Evolutionary conservation across 306 rosid genomes (phyloP).

Genomic region (Vigna unguiculata): DNA sequence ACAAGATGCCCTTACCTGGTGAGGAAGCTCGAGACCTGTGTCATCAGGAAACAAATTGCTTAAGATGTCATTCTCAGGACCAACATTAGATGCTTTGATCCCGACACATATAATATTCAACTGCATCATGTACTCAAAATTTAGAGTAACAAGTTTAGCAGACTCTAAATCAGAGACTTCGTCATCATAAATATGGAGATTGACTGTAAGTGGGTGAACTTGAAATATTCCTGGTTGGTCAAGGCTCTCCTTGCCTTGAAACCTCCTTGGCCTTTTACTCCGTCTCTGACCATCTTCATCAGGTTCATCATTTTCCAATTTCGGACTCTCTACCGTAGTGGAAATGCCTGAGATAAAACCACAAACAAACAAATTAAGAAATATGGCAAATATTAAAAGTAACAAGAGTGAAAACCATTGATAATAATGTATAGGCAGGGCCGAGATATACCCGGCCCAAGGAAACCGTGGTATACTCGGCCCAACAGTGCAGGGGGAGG

Average conservation of each 20-base stretch:
- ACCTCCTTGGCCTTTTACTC: slow-evolving; percentile 69
- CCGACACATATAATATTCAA: slow-evolving; percentile 84
- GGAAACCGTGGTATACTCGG: too few species aligned
- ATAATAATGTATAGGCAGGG: too few species aligned
- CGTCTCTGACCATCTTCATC: slow-evolving; percentile 70
- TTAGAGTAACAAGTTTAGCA: slow-evolving; percentile 62
- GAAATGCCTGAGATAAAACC: slow-evolving; percentile 58
- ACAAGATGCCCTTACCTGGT: slow-evolving; percentile 60
- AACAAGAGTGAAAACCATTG: background rate
- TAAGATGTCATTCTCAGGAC: slow-evolving; percentile 64
- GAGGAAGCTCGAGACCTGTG: slow-evolving; percentile 85
- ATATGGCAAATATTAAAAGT: background rate
- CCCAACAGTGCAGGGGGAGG: too few species aligned
- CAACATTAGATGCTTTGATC: slow-evolving; percentile 68
- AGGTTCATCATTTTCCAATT: slow-evolving; percentile 64
- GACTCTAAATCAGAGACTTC: slow-evolving; percentile 64
- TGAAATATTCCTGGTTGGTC: slow-evolving; percentile 64
- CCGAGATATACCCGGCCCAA: too few species aligned
- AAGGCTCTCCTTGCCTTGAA: slow-evolving; percentile 61
- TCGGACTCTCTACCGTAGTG: slow-evolving; percentile 51
- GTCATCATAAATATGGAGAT: slow-evolving; percentile 68
- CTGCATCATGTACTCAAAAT: slow-evolving; percentile 73
- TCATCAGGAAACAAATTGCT: slow-evolving; percentile 86
- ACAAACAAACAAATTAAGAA: background rate
- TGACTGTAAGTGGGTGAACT: slow-evolving; percentile 70